Base-by-base conservation (phyloP, 129 eudicot genomes). In the Chrysanthemum lavandulifolium region DNA sequence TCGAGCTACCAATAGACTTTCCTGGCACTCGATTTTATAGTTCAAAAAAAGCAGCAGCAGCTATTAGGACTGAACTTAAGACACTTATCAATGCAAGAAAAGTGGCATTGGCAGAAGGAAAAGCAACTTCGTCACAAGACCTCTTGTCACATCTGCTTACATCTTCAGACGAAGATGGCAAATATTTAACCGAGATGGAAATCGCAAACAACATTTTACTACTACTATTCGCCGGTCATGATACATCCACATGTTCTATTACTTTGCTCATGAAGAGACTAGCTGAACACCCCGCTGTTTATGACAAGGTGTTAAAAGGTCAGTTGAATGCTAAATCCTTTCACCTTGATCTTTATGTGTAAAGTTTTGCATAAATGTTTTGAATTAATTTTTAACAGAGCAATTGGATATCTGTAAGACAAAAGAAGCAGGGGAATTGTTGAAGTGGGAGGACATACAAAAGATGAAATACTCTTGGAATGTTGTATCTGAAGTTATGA, bases 391-490 rank as follows among this genome's bases (percentile, higher is more conserved):
- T 9, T 18, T 1, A 43, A 25, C 66, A 84, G 91, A 89, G 63
- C 89, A 84, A 67, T 54, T 63, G 52, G 89, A 86, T 25, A 83
- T 88, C 56, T 82, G 69, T 13, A 67, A 83, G 55, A 68, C 84
- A 0, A 88, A 85, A 70, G 82, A 9, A 73, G 55, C 16, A 9
- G 85, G 85, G 13, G 83, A 81, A 54, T 31, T 75, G 61, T 49
- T 85, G 61, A 58, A 77, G 21, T 86, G 96, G 89, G 86, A 83
- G 4, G 91, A 89, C 55, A 57, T 84, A 18, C 87, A 82, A 67
- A 89, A 86, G 83, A 89, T 89, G 96, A 86, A 47, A 83, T 89
- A 89, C 82, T 69, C 96, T 0, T 86, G 95, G 95, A 79, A 71
- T 40, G 91, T 89, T 25, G 89, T 89, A 5, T 86, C 70, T 3